These are phyloP conservation scores for Penicillium sp. DNA, from an alignment of 2,329 filamentous ascomycete genomes.

Conservation along the genomic window DNA sequence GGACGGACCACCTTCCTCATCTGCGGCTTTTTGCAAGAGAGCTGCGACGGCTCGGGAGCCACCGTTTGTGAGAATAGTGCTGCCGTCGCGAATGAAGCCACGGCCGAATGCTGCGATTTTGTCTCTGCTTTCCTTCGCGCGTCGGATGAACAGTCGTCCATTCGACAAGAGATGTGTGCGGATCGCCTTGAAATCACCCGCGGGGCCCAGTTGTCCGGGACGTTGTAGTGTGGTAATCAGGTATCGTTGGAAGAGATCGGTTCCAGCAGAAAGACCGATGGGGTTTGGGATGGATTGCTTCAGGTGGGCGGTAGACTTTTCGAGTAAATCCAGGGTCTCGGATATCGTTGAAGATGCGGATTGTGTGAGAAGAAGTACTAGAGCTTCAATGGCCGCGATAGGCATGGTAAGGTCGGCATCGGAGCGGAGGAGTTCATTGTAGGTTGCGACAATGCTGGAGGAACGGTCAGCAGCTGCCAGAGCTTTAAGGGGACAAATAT, in stretches of 20 bases:
- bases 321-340: constrained; percentile 86
- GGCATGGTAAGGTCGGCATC: constrained; percentile 92
- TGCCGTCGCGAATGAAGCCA: constrained; percentile 74
- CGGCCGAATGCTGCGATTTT: constrained; percentile 78
- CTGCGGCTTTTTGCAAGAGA: constrained; percentile 71
- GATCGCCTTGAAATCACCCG: constrained; percentile 76
- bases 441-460: constrained; percentile 61
- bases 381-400: constrained; percentile 86
- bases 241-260: constrained; percentile 93
- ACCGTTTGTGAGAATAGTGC: constrained; percentile 85
- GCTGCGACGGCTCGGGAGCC: constrained; percentile 80
- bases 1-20: constrained; percentile 55
- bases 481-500: neutral
- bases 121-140: constrained; percentile 80
- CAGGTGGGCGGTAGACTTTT: constrained; percentile 72
- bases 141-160: constrained; percentile 78
- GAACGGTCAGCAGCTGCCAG: constrained; percentile 17
- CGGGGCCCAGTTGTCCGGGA: constrained; percentile 51
- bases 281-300: constrained; percentile 80
- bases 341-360: constrained; percentile 82
- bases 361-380: constrained; percentile 80
- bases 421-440: constrained; percentile 61
- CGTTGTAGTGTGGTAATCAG: constrained; percentile 71
- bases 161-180: constrained; percentile 81
- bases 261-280: constrained; percentile 87